A percentile compares a stretch with the other conserved stretches of the same genome.
These are phyloP conservation scores for Arabis hirsuta DNA, from an alignment of 345 rosid genomes.

Conservation along the genomic window DNA sequence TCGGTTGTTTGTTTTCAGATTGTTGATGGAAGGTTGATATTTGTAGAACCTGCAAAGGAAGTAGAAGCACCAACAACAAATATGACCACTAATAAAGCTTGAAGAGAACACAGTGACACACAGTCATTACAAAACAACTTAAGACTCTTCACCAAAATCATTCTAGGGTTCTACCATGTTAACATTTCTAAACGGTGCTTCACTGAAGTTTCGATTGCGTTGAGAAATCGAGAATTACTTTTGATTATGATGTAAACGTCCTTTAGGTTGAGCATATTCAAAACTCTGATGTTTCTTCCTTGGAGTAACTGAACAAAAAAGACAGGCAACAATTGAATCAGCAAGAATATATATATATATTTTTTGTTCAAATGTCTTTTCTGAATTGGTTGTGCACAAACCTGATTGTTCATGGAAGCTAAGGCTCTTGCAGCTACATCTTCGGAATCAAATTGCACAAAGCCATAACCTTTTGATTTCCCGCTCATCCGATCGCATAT, in stretches of 20 bases:
- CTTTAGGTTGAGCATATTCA: constrained; percentile 53
- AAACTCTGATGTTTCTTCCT: constrained; percentile 63
- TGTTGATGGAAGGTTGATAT: constrained; percentile 49
- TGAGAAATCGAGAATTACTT: constrained; percentile 1
- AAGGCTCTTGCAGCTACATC: constrained; percentile 62
- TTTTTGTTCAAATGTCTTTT: not conserved
- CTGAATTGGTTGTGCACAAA: not conserved
- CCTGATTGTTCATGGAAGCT: constrained; percentile 69
- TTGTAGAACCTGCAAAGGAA: constrained; percentile 54
- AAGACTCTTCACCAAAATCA: not conserved
- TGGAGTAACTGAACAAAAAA: constrained; percentile 55
- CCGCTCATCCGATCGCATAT: constrained; percentile 68
- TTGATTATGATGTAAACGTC: constrained; percentile 9
- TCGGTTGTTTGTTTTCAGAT: constrained; percentile 47
- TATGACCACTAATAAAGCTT: not conserved
- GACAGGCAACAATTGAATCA: not conserved
- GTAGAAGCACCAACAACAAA: constrained; percentile 20
- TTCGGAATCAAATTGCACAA: constrained; percentile 63
- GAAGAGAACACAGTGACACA: not conserved
- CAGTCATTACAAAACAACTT: not conserved
- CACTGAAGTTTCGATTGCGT: not conserved
- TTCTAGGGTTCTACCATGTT: not conserved
- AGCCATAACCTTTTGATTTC: constrained; percentile 77
- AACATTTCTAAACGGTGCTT: not conserved
- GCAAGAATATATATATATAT: not conserved